A percentile compares a stretch with the other conserved stretches of the same genome.
phyloP scores from a whole-genome alignment of 2,329 filamentous ascomycete genomes.

The Colletotrichum abscissum region DNA sequence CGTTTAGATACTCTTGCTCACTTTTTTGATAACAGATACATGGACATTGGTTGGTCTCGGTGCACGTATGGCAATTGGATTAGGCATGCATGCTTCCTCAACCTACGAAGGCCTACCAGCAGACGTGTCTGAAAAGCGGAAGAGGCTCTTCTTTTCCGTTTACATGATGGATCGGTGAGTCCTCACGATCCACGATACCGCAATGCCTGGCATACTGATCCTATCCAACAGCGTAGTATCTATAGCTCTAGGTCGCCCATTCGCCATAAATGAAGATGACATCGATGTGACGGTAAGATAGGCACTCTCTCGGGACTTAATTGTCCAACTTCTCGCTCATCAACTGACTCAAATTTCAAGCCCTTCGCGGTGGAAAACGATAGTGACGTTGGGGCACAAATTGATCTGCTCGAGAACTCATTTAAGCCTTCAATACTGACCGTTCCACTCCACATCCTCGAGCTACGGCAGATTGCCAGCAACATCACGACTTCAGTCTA shows the following conservation, averaged over 20 bases:
- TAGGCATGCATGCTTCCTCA: constrained; percentile 52
- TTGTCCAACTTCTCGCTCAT: not conserved
- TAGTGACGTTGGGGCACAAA: not conserved
- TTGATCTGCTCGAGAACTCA: constrained; percentile 31
- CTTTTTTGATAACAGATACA: constrained; percentile 46
- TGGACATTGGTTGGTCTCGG: constrained; percentile 59
- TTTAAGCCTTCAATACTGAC: constrained; percentile 50
- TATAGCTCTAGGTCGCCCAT: constrained; percentile 55
- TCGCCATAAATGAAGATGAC: constrained; percentile 58
- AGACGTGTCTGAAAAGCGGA: constrained; percentile 49
- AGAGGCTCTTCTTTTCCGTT: constrained; percentile 57
- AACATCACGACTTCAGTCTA: constrained; percentile 53
- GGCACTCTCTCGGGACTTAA: not conserved
- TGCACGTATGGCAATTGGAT: constrained; percentile 54
- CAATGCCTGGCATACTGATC: not conserved
- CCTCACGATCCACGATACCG: not conserved
- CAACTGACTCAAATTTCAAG: not conserved
- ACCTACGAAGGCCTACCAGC: constrained; percentile 47
- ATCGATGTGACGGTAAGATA: constrained; percentile 50
- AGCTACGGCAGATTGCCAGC: constrained; percentile 52
- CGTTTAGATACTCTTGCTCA: not conserved
- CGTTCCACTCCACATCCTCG: constrained; percentile 54
- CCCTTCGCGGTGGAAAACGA: not conserved
- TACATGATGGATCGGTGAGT: constrained; percentile 60
- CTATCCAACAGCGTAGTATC: constrained; percentile 50